Evolutionary conservation across 108 stramenopile species (phyloP), one percentile per base, ranked within the genome.

Genomic region (Cyclotella sp.): DNA sequence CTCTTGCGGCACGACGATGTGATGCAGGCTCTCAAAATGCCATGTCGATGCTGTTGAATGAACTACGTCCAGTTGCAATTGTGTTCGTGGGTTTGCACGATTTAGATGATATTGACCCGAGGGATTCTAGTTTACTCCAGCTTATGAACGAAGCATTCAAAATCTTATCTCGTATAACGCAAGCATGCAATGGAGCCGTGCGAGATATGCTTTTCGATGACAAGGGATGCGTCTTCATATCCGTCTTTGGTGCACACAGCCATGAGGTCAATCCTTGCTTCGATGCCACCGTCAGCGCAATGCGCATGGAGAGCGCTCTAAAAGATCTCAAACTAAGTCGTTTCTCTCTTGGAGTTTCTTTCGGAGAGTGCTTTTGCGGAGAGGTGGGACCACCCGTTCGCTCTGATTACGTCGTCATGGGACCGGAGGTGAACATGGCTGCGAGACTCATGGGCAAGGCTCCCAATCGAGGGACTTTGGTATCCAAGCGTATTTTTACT

Each of bases 181-280:
- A 83, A 41, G 70, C 77, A 21, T 83, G 82, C 73, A 77, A 83
- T 57, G 82, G 82, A n/a, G 82, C 82, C 19, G 82, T 83, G 15
- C 60, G 81, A 53, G 85, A 86, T 52, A 82, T 86, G 77, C 53
- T 82, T 5, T 86, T 83, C 40, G 85, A 86, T 47, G 85, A 86
- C 71, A 86, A 86, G 82, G 85, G 85, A 0, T 86, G 85, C 55
- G 81, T 82, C 28, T 86, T 86, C 63, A 86, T 86, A 49, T 82
- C 85, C 8, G 78, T 86, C 27, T 86, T 86, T 47, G 85, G 85
- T 14, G 85, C 85, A 22, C 81, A 82, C 42, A 83, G 81, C 27
- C 80, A 82, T 47, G 85, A 79, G 41, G 85, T 77, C 41, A 79
- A 82, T 65, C 81, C 81, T 19, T 82, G 81, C 53, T 78, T 86